Conservation (phyloP, 2,329 filamentous ascomycete genomes). For the Fusarium subtropicale region DNA sequence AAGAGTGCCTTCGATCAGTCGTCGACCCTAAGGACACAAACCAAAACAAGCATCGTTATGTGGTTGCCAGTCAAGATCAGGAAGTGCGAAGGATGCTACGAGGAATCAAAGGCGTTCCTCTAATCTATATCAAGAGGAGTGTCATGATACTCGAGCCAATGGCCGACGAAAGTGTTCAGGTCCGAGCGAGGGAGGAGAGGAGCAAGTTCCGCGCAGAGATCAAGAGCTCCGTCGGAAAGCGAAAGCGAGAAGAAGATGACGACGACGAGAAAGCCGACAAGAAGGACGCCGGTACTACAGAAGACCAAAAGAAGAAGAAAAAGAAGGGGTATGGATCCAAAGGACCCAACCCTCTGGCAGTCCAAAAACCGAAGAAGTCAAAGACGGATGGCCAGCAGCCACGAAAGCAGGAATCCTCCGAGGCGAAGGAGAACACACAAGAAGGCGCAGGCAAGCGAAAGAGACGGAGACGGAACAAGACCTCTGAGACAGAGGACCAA, state of each 20-base stretch:
- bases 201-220: slow-evolving; percentile 79
- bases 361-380: slow-evolving; percentile 75
- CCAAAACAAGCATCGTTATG: slow-evolving; percentile 82
- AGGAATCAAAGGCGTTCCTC: slow-evolving; percentile 75
- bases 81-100: slow-evolving; percentile 73
- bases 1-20: slow-evolving; percentile 78
- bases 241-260: slow-evolving; percentile 62
- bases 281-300: slow-evolving; percentile 15
- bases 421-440: slow-evolving; percentile 37
- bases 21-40: slow-evolving; percentile 80
- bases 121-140: slow-evolving; percentile 82
- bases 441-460: slow-evolving; percentile 49
- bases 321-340: slow-evolving; percentile 71
- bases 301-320: slow-evolving; percentile 60
- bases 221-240: slow-evolving; percentile 63
- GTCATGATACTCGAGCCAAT: slow-evolving; percentile 81
- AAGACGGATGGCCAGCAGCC: slow-evolving; percentile 45
- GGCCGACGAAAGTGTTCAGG: slow-evolving; percentile 72
- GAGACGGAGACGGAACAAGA: slow-evolving; percentile 50
- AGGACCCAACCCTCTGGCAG: slow-evolving; percentile 76
- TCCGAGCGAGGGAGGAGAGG: slow-evolving; percentile 75
- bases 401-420: slow-evolving; percentile 52
- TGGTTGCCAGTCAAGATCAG: slow-evolving; percentile 78
- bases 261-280: slow-evolving; percentile 46
- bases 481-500: slow-evolving; percentile 29